Conservation (phyloP, 805 yeast species). For the Lachancea meyersii region DNA sequence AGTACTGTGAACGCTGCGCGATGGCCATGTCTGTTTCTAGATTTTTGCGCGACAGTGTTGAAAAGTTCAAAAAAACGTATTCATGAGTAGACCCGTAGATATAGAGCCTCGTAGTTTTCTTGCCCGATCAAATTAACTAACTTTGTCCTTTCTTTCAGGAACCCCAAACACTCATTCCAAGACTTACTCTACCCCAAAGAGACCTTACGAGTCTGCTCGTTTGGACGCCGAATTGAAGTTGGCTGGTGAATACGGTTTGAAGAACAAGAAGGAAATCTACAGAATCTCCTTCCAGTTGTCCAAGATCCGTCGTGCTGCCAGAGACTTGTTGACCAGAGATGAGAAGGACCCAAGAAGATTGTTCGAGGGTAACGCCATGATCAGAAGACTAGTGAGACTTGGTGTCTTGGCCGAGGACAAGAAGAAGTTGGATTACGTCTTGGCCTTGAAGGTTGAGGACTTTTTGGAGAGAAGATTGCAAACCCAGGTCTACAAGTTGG, state of each 20-base stretch:
- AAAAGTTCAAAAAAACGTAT: neutral
- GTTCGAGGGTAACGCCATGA: slow-evolving; percentile 99
- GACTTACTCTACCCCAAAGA: slow-evolving; percentile 99
- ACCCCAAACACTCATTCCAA: slow-evolving; percentile 99
- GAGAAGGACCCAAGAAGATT: slow-evolving; percentile 99
- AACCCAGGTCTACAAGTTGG: slow-evolving; percentile 99
- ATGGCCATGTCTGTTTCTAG: no score
- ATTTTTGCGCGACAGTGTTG: no score
- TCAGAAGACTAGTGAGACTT: slow-evolving; percentile 98
- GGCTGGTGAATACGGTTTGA: slow-evolving; percentile 99
- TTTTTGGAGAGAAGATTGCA: slow-evolving; percentile 99
- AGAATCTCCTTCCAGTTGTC: slow-evolving; percentile 99
- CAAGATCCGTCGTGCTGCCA: slow-evolving; percentile 99
- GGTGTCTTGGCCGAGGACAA: slow-evolving; percentile 99
- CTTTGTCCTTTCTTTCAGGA: slow-evolving; percentile 48
- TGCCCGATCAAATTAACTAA: slow-evolving; percentile 13
- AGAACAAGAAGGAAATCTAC: slow-evolving; percentile 99
- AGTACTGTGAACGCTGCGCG: no score
- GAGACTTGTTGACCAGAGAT: slow-evolving; percentile 99
- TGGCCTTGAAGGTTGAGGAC: slow-evolving; percentile 96
- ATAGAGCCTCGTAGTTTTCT: slow-evolving; percentile 8
- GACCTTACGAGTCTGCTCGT: slow-evolving; percentile 99
- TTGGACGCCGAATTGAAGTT: slow-evolving; percentile 98
- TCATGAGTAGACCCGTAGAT: slow-evolving; percentile 12
- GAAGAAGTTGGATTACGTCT: slow-evolving; percentile 99